Percentiles rank a stretch among this genome's conserved stretches.
These are phyloP conservation scores for Lipomyces sp. DNA, from an alignment of 805 yeast species.

Conservation along the genomic window DNA sequence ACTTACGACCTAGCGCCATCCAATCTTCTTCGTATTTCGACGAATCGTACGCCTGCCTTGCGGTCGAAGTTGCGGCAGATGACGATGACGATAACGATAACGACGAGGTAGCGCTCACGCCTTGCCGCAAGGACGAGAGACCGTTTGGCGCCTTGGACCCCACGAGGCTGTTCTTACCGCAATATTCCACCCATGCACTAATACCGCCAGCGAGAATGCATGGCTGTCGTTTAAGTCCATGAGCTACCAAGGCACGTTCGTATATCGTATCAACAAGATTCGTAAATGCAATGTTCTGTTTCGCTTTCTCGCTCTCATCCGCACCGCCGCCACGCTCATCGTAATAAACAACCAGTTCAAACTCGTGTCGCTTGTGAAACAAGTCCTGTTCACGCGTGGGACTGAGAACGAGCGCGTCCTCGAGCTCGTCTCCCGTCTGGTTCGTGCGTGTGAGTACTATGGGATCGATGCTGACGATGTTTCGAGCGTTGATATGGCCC, in stretches of 20 bases:
- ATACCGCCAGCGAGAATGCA: constrained; percentile 58
- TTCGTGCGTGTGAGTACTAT: constrained; percentile 44
- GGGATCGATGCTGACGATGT: constrained; percentile 76
- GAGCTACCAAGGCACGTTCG: constrained; percentile 38
- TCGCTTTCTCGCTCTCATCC: constrained; percentile 25
- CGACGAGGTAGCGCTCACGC: too few relatives aligned
- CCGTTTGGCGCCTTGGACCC: not conserved
- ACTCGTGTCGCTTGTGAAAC: constrained; percentile 54
- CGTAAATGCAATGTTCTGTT: constrained; percentile 27
- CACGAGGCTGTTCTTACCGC: constrained; percentile 26
- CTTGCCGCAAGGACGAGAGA: too few relatives aligned
- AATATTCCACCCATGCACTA: constrained; percentile 41
- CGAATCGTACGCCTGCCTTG: not conserved
- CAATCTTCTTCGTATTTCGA: not conserved
- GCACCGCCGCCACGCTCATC: constrained; percentile 41
- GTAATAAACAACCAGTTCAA: constrained; percentile 64
- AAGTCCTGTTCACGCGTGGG: constrained; percentile 53
- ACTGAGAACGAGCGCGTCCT: constrained; percentile 54
- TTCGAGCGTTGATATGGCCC: constrained; percentile 58
- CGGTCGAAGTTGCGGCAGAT: too few relatives aligned
- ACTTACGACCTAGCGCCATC: too few relatives aligned
- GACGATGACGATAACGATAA: too few relatives aligned
- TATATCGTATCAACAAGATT: constrained; percentile 43
- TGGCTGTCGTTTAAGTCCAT: constrained; percentile 43
- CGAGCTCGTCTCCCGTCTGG: constrained; percentile 64